Evolutionary conservation across 2,329 filamentous ascomycete genomes (phyloP).

Genomic region (Cladorrhinum sp.): DNA sequence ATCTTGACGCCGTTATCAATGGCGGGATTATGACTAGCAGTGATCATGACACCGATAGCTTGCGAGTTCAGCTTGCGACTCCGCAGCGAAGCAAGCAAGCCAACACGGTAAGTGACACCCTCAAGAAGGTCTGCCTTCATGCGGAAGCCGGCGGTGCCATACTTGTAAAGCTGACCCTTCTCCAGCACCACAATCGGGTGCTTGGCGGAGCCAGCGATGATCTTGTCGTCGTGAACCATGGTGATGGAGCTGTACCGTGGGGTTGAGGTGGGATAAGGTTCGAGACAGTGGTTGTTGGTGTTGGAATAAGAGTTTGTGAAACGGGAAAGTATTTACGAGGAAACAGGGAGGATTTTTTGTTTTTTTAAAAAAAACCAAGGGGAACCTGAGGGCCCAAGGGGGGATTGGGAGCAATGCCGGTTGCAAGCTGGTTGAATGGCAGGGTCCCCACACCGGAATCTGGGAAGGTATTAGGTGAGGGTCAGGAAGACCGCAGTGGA

Average conservation of each 20-base stretch:
- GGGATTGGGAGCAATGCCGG: neutral
- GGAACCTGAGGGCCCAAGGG: neutral
- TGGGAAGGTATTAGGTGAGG: neutral
- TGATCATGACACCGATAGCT: constrained; percentile 95
- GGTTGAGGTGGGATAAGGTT: neutral
- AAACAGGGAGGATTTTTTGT: neutral
- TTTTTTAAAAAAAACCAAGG: no score
- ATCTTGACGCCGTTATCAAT: constrained; percentile 92
- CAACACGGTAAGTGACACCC: constrained; percentile 89
- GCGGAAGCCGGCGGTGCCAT: constrained; percentile 66
- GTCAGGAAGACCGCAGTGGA: neutral
- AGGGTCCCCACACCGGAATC: neutral
- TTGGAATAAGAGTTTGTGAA: neutral
- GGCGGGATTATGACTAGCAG: constrained; percentile 87
- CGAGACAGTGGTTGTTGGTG: constrained; percentile 8
- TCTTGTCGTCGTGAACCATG: constrained; percentile 37
- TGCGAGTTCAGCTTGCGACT: constrained; percentile 87
- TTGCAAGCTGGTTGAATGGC: neutral
- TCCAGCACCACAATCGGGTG: constrained; percentile 53
- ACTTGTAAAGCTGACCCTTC: constrained; percentile 55
- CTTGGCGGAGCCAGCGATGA: constrained; percentile 60
- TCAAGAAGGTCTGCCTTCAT: constrained; percentile 78
- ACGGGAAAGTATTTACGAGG: neutral
- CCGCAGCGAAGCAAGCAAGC: constrained; percentile 80
- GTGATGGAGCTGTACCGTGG: neutral